Evolutionary conservation across 352 stramenopile genomes (phyloP).

Genomic region (Phytophthora hybrid): DNA sequence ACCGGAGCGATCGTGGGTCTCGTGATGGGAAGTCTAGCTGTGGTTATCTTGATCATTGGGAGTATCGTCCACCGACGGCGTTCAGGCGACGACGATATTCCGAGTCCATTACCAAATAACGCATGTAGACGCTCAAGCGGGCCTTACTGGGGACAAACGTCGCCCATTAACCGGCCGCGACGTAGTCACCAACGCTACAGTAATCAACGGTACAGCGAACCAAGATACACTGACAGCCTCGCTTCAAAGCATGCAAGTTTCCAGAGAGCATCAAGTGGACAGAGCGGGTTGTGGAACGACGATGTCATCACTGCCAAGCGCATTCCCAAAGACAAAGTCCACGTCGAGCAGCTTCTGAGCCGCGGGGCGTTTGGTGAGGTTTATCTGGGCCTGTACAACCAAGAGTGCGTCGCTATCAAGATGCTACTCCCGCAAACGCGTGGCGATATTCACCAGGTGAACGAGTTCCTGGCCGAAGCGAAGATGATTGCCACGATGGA

Average conservation of each 20-base stretch:
- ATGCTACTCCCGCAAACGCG: constrained; percentile 33
- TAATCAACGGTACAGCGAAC: constrained; percentile 6
- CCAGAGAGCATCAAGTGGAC: not conserved
- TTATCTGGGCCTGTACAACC: constrained; percentile 41
- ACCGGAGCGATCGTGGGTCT: not conserved
- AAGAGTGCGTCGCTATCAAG: constrained; percentile 40
- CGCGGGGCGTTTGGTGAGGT: constrained; percentile 43
- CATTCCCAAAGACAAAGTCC: constrained; percentile 35
- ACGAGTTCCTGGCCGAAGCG: constrained; percentile 32
- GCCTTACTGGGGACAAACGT: constrained; percentile 14
- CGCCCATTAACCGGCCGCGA: not conserved
- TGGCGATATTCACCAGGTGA: constrained; percentile 34
- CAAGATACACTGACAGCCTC: constrained; percentile 3
- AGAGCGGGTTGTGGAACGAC: constrained; percentile 30
- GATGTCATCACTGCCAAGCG: constrained; percentile 33
- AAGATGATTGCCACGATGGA: constrained; percentile 34
- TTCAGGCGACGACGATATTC: constrained; percentile 3
- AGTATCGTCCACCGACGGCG: not conserved
- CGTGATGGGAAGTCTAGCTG: not conserved
- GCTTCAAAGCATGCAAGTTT: not conserved
- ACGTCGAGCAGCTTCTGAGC: constrained; percentile 32
- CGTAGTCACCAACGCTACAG: not conserved
- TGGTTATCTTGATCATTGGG: constrained; percentile 1
- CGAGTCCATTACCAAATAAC: not conserved
- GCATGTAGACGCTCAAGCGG: not conserved